Evolutionary conservation across 768 basidiomycete genomes (phyloP), one percentile per base, ranked within the genome.

Genomic region (Dioszegia aurantiaca): DNA sequence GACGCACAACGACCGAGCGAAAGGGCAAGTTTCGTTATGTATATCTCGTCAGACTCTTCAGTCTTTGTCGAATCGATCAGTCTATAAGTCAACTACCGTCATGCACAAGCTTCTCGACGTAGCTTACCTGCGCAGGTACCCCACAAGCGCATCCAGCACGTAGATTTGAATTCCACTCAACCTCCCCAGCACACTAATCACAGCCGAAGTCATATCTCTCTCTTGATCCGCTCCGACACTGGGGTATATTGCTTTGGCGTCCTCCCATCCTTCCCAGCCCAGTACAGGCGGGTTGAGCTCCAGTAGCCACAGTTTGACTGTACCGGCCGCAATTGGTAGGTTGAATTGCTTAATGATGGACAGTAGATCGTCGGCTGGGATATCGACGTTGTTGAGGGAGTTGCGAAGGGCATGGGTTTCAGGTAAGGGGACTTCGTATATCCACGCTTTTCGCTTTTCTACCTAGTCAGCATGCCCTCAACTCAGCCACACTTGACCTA

Each of bases 401-500:
- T 91, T 89, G 56, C 93, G 86, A 28, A 97, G 84, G 58, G 87
- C 87, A 67, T 98, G 93, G 16, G 88, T 83, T 24, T 85, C 84
- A 1, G 84, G 80, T 5, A 98, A 81, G 1, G 92, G 91, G 3
- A 80, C 79, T 67, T 97, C 90, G 77, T 95, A 98, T 54, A 97
- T 89, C 93, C 93, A 97, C 3, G 86, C 80, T 79, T 87, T 90
- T 58, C 93, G 85, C 72, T 84, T 87, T 74, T 93, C 92, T 86
- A 70, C 3, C 14, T 33, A 33, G 33, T 39, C 3, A 31, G 6
- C 19, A 16, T 19, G 12, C 27, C 36, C 12, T 2, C n/a, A 1
- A 19, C 16, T 11, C n/a, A n/a, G 30, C 27, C 3, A 12, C 19
- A 8, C 11, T 24, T 10, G 19, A 77, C 83, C 70, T 57, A 88